These are phyloP conservation scores for Marasmius oreades DNA, from an alignment of 1,284 basidiomycete species.

Conservation along the genomic window DNA sequence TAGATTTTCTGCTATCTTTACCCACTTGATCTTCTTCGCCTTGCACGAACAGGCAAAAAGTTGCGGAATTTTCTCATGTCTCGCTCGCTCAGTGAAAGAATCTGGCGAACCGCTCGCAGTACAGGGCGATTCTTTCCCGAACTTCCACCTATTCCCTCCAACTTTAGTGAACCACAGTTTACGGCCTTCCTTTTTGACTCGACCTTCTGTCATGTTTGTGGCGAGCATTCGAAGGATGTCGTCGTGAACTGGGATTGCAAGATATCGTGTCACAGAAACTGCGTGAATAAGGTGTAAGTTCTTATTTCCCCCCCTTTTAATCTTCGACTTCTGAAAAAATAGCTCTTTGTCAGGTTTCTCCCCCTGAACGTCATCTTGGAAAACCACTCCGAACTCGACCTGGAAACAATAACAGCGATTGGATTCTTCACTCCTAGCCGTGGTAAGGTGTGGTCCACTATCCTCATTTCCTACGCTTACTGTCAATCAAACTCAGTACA, in stretches of 20 bases:
- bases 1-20: neutral
- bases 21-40: neutral
- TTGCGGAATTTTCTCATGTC: neutral
- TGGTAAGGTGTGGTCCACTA: neutral
- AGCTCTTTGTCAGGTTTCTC: neutral
- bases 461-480: neutral
- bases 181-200: neutral
- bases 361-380: neutral
- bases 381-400: neutral
- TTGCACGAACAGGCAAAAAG: neutral
- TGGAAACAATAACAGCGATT: neutral
- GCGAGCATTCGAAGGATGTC: neutral
- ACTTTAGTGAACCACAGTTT: neutral
- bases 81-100: neutral
- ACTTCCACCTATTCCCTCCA: neutral
- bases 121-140: neutral
- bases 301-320: neutral
- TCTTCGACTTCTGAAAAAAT: neutral
- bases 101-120: neutral
- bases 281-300: neutral
- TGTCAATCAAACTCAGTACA: neutral
- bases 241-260: neutral
- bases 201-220: neutral
- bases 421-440: neutral
- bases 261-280: neutral